Conservation (phyloP, 495 filamentous ascomycete genomes). For the Terfezia boudieri region DNA sequence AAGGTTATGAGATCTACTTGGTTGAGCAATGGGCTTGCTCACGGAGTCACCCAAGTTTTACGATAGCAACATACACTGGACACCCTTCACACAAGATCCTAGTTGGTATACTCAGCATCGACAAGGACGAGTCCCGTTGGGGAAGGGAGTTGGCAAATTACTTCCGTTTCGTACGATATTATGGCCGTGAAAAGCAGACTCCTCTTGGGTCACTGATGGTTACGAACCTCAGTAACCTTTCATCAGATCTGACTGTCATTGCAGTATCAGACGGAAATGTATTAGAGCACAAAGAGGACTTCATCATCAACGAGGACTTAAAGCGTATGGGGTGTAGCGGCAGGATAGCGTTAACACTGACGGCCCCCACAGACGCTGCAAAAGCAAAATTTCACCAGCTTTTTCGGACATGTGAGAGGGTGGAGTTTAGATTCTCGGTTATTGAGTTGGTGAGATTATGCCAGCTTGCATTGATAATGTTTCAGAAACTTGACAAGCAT, state of each 20-base stretch:
- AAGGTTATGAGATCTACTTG: conserved; percentile 81
- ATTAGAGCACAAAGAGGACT: conserved; percentile 54
- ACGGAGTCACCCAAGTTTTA: conserved; percentile 61
- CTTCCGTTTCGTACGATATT: conserved; percentile 4
- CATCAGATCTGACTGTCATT: conserved; percentile 72
- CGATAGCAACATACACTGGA: conserved; percentile 86
- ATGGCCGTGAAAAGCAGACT: conserved; percentile 39
- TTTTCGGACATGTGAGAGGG: conserved; percentile 64
- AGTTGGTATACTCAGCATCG: conserved; percentile 52
- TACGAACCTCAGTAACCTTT: conserved; percentile 77
- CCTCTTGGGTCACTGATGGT: conserved; percentile 70
- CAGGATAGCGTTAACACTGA: conserved; percentile 59
- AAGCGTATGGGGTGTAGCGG: conserved; percentile 86
- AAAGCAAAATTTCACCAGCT: conserved; percentile 81
- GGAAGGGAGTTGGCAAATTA: background rate
- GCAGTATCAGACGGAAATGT: conserved; percentile 72
- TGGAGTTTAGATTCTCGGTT: conserved; percentile 52
- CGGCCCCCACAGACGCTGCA: conserved; percentile 52
- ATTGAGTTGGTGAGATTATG: conserved; percentile 81
- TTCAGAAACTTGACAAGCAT: conserved; percentile 37
- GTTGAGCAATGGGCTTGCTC: conserved; percentile 66
- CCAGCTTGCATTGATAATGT: conserved; percentile 69
- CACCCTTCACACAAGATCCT: conserved; percentile 53
- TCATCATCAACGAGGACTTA: conserved; percentile 86
- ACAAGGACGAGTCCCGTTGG: background rate